Conservation (phyloP, 495 filamentous ascomycete genomes). For the Sporormia fimetaria region DNA sequence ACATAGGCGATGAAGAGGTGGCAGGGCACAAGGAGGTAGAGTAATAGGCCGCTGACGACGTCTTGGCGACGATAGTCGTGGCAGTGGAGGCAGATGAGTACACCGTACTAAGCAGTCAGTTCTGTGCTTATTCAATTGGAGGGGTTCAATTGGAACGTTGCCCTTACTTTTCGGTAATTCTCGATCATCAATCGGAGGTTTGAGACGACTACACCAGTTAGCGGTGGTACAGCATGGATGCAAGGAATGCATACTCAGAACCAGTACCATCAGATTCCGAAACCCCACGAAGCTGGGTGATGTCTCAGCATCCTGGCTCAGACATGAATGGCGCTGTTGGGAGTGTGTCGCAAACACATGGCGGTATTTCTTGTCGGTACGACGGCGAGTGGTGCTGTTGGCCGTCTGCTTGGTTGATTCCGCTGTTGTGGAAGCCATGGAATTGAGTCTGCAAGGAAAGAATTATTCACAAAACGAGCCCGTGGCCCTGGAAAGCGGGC, state of each 20-base stretch:
- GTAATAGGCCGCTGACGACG: slow-evolving; percentile 56
- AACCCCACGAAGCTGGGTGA: slow-evolving; percentile 85
- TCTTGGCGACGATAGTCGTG: slow-evolving; percentile 79
- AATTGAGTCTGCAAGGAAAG: too few relatives aligned
- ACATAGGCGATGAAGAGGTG: slow-evolving; percentile 82
- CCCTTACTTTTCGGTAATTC: slow-evolving; percentile 83
- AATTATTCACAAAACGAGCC: too few relatives aligned
- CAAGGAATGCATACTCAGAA: slow-evolving; percentile 43
- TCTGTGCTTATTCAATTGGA: neutral
- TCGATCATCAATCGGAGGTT: slow-evolving; percentile 90
- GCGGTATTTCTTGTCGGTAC: slow-evolving; percentile 53
- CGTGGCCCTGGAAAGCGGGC: too few relatives aligned
- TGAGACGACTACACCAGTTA: slow-evolving; percentile 54
- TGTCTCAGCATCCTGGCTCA: slow-evolving; percentile 66
- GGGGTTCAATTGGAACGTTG: too few relatives aligned
- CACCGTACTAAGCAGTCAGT: slow-evolving; percentile 56
- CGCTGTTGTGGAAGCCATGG: slow-evolving; percentile 1
- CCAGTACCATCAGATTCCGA: slow-evolving; percentile 90
- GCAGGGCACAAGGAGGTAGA: slow-evolving; percentile 77
- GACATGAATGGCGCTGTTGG: slow-evolving; percentile 55
- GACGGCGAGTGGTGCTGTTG: slow-evolving; percentile 6
- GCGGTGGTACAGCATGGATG: neutral
- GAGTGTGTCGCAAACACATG: slow-evolving; percentile 83
- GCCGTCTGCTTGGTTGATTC: neutral
- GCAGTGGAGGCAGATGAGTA: slow-evolving; percentile 83